These are phyloP conservation scores for Alternaria sp. DNA, from an alignment of 2,329 filamentous ascomycete genomes.

Conservation along the genomic window DNA sequence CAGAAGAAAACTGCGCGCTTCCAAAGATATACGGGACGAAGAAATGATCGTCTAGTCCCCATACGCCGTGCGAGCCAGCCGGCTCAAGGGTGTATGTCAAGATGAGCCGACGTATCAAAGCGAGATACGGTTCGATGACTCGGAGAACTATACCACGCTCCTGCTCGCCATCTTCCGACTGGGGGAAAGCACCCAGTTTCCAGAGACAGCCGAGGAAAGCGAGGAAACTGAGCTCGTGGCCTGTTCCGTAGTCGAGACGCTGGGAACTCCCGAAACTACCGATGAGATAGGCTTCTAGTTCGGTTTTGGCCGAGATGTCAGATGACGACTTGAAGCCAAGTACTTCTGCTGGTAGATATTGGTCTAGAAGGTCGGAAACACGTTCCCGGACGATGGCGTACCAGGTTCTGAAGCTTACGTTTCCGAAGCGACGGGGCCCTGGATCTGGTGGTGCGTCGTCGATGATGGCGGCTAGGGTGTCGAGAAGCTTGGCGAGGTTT, in stretches of 20 bases:
- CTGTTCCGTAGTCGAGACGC: constrained; percentile 92
- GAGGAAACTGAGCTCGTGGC: constrained; percentile 93
- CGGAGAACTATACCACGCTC: constrained; percentile 84
- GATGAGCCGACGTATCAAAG: constrained; percentile 82
- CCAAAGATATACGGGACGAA: constrained; percentile 96
- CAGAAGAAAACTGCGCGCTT: constrained; percentile 84
- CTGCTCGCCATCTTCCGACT: constrained; percentile 63
- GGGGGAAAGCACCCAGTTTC: constrained; percentile 83
- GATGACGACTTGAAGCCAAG: constrained; percentile 46
- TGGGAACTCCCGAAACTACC: constrained; percentile 89
- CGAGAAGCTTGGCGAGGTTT: constrained; percentile 71
- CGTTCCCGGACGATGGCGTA: constrained; percentile 71
- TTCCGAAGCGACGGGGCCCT: constrained; percentile 89
- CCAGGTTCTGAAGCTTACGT: constrained; percentile 89
- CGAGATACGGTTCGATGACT: constrained; percentile 85
- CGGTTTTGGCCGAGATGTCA: constrained; percentile 63
- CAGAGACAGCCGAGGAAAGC: constrained; percentile 90
- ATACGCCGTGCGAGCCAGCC: constrained; percentile 94
- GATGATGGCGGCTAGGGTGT: constrained; percentile 71
- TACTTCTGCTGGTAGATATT: constrained; percentile 63
- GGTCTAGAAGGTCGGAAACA: constrained; percentile 64
- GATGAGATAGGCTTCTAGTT: constrained; percentile 80
- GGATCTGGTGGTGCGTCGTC: constrained; percentile 82
- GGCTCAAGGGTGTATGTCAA: constrained; percentile 92
- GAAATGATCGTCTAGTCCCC: constrained; percentile 97